Evolutionary conservation across 2,329 filamentous ascomycete genomes (phyloP).

Genomic region (Colletotrichum spaethianum): DNA sequence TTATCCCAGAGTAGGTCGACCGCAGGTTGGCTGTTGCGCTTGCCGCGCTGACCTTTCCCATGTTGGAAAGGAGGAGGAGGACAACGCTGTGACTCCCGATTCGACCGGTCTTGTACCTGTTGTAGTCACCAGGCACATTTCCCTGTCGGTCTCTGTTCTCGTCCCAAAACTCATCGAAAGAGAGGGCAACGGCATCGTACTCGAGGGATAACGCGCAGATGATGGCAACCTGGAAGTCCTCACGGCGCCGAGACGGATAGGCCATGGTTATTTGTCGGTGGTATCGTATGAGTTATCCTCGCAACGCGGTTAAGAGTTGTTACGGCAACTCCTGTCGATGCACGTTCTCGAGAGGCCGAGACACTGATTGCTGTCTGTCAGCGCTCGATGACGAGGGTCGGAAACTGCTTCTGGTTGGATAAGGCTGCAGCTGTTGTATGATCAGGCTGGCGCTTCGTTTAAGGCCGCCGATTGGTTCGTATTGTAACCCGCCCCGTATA

Average conservation of each 20-base stretch:
- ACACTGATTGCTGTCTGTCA: too few species aligned
- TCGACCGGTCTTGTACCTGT: constrained; percentile 49
- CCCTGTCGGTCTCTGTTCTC: constrained; percentile 43
- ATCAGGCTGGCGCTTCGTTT: too few species aligned
- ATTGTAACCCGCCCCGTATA: too few species aligned
- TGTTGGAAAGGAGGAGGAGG: constrained; percentile 46
- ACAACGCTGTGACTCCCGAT: constrained; percentile 48
- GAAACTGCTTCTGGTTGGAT: too few species aligned
- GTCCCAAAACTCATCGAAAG: constrained; percentile 49
- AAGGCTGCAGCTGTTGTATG: too few species aligned
- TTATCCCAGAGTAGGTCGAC: constrained; percentile 51
- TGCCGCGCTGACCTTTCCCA: constrained; percentile 49
- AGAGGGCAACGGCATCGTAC: constrained; percentile 23
- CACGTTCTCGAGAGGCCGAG: too few species aligned
- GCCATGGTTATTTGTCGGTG: too few species aligned
- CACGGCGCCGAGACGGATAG: neutral
- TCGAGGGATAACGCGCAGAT: constrained; percentile 10
- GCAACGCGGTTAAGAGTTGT: too few species aligned
- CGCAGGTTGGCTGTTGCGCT: constrained; percentile 47
- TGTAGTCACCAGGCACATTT: constrained; percentile 45
- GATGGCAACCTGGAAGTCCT: constrained; percentile 31
- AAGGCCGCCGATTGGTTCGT: too few species aligned
- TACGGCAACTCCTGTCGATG: too few species aligned
- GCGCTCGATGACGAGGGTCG: too few species aligned
- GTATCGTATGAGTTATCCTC: too few species aligned